Conservation (phyloP, 495 filamentous ascomycete genomes). For the Choiromyces venosus region DNA sequence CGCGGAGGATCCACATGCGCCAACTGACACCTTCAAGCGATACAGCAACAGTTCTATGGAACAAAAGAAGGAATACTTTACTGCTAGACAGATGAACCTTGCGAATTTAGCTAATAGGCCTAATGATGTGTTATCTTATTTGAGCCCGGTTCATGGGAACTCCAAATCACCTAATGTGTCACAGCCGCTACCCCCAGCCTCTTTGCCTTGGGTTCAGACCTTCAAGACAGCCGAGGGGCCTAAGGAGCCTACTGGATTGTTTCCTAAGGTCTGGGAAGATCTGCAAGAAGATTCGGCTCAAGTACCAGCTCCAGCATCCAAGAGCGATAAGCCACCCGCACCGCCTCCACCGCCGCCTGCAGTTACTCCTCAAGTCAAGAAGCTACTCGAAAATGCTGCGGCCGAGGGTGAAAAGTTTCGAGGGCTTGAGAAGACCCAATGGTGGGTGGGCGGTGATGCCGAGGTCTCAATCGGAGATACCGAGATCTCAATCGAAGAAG, state of each 20-base stretch:
- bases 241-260: conserved; percentile 29
- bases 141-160: conserved; percentile 8
- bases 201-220: conserved; percentile 32
- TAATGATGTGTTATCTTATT: conserved; percentile 16
- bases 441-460: conserved; percentile 20
- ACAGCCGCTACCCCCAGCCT: conserved; percentile 28
- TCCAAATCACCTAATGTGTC: conserved; percentile 21
- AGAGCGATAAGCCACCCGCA: conserved; percentile 5
- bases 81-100: conserved; percentile 31
- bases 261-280: conserved; percentile 24
- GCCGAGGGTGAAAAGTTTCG: conserved; percentile 19
- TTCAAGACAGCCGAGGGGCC: conserved; percentile 22
- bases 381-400: conserved; percentile 29
- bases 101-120: conserved; percentile 2
- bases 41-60: conserved; percentile 31
- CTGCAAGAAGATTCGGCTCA: conserved; percentile 9
- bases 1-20: conserved; percentile 10
- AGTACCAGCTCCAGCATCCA: not conserved
- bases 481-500: conserved; percentile 21
- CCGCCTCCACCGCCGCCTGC: conserved; percentile 29
- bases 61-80: conserved; percentile 36
- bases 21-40: conserved; percentile 8
- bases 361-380: conserved; percentile 30
- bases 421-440: conserved; percentile 9
- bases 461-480: too few relatives aligned